These are phyloP conservation scores for Cadophora sp. DNA, from an alignment of 2,329 filamentous ascomycete genomes.

Conservation along the genomic window DNA sequence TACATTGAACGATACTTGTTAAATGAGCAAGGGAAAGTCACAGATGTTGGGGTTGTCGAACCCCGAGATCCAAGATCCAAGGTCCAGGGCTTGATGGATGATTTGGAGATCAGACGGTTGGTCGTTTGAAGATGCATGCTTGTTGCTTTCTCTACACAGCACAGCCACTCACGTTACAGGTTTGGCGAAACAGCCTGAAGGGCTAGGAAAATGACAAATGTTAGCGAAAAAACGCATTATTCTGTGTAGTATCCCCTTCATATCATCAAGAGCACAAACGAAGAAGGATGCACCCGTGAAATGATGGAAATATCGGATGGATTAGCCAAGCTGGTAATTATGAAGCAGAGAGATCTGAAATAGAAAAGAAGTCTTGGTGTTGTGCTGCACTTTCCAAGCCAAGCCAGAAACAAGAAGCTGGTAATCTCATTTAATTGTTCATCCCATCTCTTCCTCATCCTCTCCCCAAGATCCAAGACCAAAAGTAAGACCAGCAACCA, in stretches of 20 bases:
- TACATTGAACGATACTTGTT: too few species aligned
- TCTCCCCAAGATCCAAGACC: neutral
- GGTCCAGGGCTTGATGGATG: neutral
- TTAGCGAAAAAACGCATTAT: neutral
- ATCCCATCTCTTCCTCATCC: slow-evolving; percentile 12
- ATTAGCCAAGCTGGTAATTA: neutral
- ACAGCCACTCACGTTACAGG: slow-evolving; percentile 8
- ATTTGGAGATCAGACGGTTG: slow-evolving; percentile 9
- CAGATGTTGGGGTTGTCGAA: slow-evolving; percentile 11
- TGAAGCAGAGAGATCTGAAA: too few species aligned
- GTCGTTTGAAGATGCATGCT: slow-evolving; percentile 3
- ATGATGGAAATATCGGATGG: neutral
- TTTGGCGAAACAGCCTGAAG: slow-evolving; percentile 8
- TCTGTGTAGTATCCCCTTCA: too few species aligned
- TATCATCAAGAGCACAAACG: too few species aligned
- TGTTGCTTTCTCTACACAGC: neutral
- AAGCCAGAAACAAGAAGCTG: neutral
- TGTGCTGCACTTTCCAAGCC: neutral
- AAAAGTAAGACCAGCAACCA: neutral
- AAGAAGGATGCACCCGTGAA: too few species aligned
- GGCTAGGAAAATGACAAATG: neutral
- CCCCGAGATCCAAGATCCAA: too few species aligned
- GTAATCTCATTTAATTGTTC: neutral
- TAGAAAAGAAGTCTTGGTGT: too few species aligned
- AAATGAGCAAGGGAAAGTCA: too few species aligned